Conservation (phyloP, 2,329 filamentous ascomycete genomes). For the Westerdykella ornata region DNA sequence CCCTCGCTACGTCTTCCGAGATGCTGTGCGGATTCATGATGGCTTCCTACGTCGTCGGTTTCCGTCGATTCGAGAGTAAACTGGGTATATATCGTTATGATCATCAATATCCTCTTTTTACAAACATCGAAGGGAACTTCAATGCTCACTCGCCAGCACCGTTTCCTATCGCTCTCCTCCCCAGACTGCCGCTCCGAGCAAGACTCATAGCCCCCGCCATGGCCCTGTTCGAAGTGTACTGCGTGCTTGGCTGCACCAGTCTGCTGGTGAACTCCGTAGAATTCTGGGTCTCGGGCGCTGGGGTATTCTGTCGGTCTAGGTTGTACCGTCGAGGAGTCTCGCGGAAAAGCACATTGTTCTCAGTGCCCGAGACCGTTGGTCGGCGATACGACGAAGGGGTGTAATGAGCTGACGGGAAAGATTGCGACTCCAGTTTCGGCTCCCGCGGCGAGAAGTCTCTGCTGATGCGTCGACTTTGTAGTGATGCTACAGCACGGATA, state of each 20-base stretch:
- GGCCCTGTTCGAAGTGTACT: constrained; percentile 23
- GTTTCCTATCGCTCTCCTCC: constrained; percentile 22
- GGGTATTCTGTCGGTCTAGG: constrained; percentile 24
- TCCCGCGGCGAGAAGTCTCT: constrained; percentile 35
- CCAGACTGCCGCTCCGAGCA: constrained; percentile 25
- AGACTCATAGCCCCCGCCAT: constrained; percentile 23
- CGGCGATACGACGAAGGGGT: constrained; percentile 22
- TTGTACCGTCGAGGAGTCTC: constrained; percentile 25
- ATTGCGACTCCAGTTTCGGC: constrained; percentile 33
- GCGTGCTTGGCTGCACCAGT: constrained; percentile 7
- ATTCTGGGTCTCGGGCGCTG: constrained; percentile 27
- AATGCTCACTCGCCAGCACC: constrained; percentile 30
- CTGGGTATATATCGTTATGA: constrained; percentile 27
- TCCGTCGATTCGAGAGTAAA: constrained; percentile 7
- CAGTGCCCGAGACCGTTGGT: constrained; percentile 24
- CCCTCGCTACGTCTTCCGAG: too few species aligned
- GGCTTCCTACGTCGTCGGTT: too few species aligned
- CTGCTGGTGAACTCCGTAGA: constrained; percentile 18
- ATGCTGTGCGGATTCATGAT: too few species aligned
- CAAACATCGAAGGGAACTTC: constrained; percentile 2
- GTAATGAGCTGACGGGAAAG: constrained; percentile 25
- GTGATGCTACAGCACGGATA: constrained; percentile 17
- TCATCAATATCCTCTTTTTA: constrained; percentile 15
- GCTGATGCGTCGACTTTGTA: constrained; percentile 17
- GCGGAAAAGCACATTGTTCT: constrained; percentile 24